Base-by-base conservation (phyloP, 2,329 filamentous ascomycete genomes). In the Penicillium sp. region DNA sequence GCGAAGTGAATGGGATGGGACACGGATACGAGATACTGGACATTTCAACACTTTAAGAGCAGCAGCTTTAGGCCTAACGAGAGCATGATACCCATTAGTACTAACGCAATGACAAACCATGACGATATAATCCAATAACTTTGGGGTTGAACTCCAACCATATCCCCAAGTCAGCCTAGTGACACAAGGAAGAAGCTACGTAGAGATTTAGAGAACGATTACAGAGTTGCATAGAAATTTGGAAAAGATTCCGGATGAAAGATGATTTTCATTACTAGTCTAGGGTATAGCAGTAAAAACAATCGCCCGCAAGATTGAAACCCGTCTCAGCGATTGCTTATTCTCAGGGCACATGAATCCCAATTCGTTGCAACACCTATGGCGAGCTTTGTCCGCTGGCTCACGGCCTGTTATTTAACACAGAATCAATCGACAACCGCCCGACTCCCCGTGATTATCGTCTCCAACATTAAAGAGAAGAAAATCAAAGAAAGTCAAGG, bases 401-500 rank as follows among this genome's bases (percentile, higher is more conserved):
- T 11, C 30, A 11, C 11, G 8, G 30, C 19, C 1, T 22, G 19
- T 22, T 19, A 19, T 19, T 22, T 22, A 22, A 22, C 19, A 22
- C 30, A 8, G 7, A 40, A 11, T 28, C 35, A 4, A n/a, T 56
- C n/a, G 19, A 37, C 19, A 56, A 13, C 2, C 8, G 0, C 22
- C 16, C 56, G 22, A 46, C 49, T 51, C 26, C 19, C 6, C 4
- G n/a, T 3, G 35, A 6, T 56, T 14, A 16, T 35, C 33, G 6
- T 38, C 28, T 37, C 52, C 63, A 59, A 63, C 66, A 68, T 68
- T 14, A 71, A 70, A 85, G 84, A 79, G 82, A 85, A 86, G 73
- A 68, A 46, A 62, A 63, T 74, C 78, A 68, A 70, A 82, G 4
- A 48, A 30, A 58, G 73, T 68, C 48, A 64, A 64, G 74, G 67